Evolutionary conservation across 2,329 filamentous ascomycete genomes (phyloP).

Genomic region (Colletotrichum graminicola): DNA sequence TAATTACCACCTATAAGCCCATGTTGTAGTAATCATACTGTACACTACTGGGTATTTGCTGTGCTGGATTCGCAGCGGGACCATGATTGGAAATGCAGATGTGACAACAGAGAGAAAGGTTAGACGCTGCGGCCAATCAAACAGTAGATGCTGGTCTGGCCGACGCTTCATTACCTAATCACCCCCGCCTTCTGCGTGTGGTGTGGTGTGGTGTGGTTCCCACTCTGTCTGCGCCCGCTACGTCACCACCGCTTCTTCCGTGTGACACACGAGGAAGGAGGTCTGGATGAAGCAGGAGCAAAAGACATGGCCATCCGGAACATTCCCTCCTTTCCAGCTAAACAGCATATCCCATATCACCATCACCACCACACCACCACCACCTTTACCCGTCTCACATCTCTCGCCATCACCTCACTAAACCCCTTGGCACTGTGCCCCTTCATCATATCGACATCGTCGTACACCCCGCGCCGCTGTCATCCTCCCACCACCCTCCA

Average conservation of each 20-base stretch:
- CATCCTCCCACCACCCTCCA: not conserved
- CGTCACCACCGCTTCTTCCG: slow-evolving; percentile 14
- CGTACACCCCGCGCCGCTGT: slow-evolving; percentile 3
- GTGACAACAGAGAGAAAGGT: not conserved
- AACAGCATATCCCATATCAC: not conserved
- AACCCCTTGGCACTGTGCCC: not conserved
- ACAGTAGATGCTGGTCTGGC: accelerated
- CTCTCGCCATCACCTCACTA: not conserved
- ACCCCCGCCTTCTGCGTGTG: slow-evolving; percentile 21
- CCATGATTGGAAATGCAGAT: not conserved
- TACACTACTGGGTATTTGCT: no score
- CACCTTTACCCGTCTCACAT: no score
- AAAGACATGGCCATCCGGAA: not conserved
- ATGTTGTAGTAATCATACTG: no score
- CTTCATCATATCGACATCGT: not conserved
- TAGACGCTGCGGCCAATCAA: slow-evolving; percentile 2
- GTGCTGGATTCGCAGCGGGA: no score
- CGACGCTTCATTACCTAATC: slow-evolving; percentile 21
- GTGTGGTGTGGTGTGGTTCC: no score
- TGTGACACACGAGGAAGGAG: slow-evolving; percentile 2
- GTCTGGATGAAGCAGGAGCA: not conserved
- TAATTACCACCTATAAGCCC: no score
- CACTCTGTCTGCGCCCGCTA: not conserved
- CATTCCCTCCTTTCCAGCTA: not conserved
- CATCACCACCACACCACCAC: no score